Evolutionary conservation across 2,329 filamentous ascomycete genomes (phyloP).

Genomic region (Penicillium sp.): DNA sequence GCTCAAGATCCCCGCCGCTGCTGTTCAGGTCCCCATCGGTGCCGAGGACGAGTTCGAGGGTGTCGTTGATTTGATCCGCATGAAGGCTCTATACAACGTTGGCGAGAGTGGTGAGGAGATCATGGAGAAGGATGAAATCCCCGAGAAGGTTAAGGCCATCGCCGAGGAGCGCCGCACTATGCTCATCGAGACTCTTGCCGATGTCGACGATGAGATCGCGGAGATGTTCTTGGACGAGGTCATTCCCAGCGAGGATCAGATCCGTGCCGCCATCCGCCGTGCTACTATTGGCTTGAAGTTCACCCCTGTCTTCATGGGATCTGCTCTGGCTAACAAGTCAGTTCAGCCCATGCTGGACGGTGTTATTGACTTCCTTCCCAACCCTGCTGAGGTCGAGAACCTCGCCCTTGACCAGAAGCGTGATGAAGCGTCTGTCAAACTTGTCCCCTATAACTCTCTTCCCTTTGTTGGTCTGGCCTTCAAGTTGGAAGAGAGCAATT

Average conservation of each 20-base stretch:
- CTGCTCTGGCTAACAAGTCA: conserved; percentile 88
- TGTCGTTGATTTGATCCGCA: conserved; percentile 86
- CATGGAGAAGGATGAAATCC: conserved; percentile 74
- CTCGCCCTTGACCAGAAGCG: conserved; percentile 79
- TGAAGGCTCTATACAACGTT: conserved; percentile 92
- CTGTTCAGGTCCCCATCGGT: conserved; percentile 92
- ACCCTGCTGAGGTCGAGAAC: conserved; percentile 86
- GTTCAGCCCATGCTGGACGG: conserved; percentile 96
- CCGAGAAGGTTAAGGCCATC: conserved; percentile 71
- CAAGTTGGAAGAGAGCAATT: conserved; percentile 98
- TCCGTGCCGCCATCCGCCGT: conserved; percentile 87
- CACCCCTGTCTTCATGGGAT: conserved; percentile 93
- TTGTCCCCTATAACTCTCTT: conserved; percentile 88
- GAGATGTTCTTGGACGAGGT: conserved; percentile 89
- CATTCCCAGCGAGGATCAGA: conserved; percentile 74
- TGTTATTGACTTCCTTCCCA: conserved; percentile 92
- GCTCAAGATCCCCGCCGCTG: conserved; percentile 86
- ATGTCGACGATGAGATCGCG: conserved; percentile 97
- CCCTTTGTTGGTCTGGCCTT: conserved; percentile 96
- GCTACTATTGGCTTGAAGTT: conserved; percentile 89
- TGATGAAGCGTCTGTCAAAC: conserved; percentile 74
- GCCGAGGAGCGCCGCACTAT: conserved; percentile 78
- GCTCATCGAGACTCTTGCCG: conserved; percentile 90
- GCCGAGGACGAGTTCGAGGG: conserved; percentile 87
- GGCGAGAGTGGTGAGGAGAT: conserved; percentile 77